Evolutionary conservation across 73 alveolate genomes (phyloP).

Genomic region (Tetrahymena borealis): DNA sequence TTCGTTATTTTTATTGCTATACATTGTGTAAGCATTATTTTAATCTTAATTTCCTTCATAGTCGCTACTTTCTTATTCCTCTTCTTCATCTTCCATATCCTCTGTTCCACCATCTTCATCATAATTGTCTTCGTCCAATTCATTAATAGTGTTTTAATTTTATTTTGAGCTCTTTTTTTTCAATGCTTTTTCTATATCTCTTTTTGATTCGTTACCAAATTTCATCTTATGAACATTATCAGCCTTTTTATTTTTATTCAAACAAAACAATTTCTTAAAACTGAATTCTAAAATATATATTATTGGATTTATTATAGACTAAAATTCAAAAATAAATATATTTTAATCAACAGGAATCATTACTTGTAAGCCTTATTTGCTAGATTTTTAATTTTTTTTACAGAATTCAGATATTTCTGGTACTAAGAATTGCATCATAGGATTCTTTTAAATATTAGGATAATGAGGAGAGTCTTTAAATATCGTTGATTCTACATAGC

Average conservation of each 20-base stretch:
- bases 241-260: background rate
- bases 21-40: background rate
- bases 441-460: background rate
- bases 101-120: background rate
- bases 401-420: background rate
- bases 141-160: background rate
- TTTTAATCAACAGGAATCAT: background rate
- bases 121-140: background rate
- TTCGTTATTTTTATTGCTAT: background rate
- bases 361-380: background rate
- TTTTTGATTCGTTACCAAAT: background rate
- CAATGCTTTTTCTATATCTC: background rate
- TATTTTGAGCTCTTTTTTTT: background rate
- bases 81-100: background rate
- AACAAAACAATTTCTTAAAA: too few relatives aligned
- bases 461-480: background rate
- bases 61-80: background rate
- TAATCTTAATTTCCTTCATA: background rate
- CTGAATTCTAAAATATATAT: too few relatives aligned
- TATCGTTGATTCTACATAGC: background rate
- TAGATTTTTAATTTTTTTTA: background rate
- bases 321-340: background rate
- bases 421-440: background rate
- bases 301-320: too few relatives aligned
- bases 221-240: background rate